Evolutionary conservation across 768 basidiomycete species (phyloP), one percentile per base, ranked within the genome.

Genomic region (Collybia sp.): DNA sequence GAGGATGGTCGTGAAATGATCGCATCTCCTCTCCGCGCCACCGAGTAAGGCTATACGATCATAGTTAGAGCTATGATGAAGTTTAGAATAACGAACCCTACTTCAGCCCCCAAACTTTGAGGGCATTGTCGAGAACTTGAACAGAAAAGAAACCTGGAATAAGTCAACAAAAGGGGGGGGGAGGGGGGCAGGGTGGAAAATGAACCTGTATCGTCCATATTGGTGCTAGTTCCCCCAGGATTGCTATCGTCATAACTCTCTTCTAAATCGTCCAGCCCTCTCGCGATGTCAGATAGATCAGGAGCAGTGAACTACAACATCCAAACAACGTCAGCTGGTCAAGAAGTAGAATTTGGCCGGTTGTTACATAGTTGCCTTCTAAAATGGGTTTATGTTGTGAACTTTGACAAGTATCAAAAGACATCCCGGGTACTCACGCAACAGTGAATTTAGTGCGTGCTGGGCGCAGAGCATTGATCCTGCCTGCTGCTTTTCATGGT

Each of bases 151-250:
- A 96, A 1, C 90, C 89, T 91, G 33, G 43, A 40, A 43, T 10
- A 1, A 8, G 25, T 25, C 25, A 25, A 25, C 25, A 25, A 51
- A 54, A 18, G 49, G 20, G 40, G 36, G 16, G 5, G 40, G n/a
- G 40, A 38, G 16, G 5, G 40, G n/a, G 25, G 33, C n/a, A 25
- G 10, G 5, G 0, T 13, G 20, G 12, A 30, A 6, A 42, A 11
- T 18, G 32, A 44, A 82, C 91, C 93, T 19, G 90, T 91, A 61
- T 94, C 93, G 54, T 96, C 93, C 87, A 93, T 90, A 58, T 96
- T 96, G 49, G 76, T 71, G 65, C 85, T 85, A 35, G 66, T 61
- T 43, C 56, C 56, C 20, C 65, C 69, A 30, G 62, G 54, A 59
- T 71, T 72, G 39, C 62, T 68, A 40, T 73, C 70, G 46, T 80